Percentiles rank a stretch among this genome's conserved stretches.
Conservation (phyloP, 202 grass and related monocot species). For the Bolboschoenoplectus hybrid region DNA sequence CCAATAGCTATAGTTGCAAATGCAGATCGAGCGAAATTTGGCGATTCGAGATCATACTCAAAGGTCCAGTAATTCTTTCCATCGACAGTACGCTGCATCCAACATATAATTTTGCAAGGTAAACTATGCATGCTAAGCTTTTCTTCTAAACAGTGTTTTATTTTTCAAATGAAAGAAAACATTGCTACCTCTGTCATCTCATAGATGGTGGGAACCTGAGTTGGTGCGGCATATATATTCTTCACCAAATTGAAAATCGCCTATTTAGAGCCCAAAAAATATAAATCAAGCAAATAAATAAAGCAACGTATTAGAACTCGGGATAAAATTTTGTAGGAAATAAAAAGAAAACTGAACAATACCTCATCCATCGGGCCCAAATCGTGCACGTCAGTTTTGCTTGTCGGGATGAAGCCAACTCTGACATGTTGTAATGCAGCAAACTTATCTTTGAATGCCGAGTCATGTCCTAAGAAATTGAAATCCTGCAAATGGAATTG, state of each 20-base stretch:
- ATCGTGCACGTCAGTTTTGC: constrained; percentile 79
- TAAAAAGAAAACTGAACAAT: background rate
- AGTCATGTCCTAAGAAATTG: constrained; percentile 86
- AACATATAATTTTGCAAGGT: background rate
- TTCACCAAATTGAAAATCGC: constrained; percentile 86
- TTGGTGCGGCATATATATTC: constrained; percentile 89
- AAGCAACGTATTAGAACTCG: background rate
- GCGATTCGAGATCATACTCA: constrained; percentile 87
- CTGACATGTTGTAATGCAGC: constrained; percentile 77
- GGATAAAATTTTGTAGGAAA: background rate
- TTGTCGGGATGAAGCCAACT: constrained; percentile 77
- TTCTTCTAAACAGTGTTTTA: background rate
- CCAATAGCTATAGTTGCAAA: constrained; percentile 93
- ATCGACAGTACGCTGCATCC: constrained; percentile 67
- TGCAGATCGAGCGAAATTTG: constrained; percentile 62
- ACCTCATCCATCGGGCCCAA: constrained; percentile 93
- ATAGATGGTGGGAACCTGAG: constrained; percentile 70
- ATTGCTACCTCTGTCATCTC: constrained; percentile 79
- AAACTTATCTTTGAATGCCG: constrained; percentile 85
- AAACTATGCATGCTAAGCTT: background rate
- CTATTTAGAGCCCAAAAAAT: constrained; percentile 34
- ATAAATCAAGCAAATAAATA: background rate
- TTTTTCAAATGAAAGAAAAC: background rate
- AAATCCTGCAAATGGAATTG: constrained; percentile 64
- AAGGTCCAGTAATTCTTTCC: constrained; percentile 99